Percentiles rank a stretch among this genome's conserved stretches.
phyloP scores from a whole-genome alignment of 2,329 filamentous ascomycete species.

The Penicillium oxalicum region DNA sequence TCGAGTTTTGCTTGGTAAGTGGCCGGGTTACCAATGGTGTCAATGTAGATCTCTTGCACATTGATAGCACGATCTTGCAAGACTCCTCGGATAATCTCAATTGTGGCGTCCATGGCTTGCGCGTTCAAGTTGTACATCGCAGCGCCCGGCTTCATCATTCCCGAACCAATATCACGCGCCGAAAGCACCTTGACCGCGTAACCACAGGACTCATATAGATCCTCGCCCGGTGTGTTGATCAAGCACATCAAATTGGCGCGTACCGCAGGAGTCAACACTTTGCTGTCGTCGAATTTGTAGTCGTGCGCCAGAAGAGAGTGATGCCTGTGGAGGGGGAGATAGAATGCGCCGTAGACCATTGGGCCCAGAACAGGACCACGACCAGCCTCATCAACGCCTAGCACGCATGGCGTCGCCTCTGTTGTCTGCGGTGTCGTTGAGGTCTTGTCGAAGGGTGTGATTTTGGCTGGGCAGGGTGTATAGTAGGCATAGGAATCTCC shows the following conservation, averaged over 20 bases:
- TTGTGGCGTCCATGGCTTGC: constrained; percentile 88
- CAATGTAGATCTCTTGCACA: constrained; percentile 84
- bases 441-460: constrained; percentile 43
- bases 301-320: constrained; percentile 68
- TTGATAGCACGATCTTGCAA: constrained; percentile 68
- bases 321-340: constrained; percentile 58
- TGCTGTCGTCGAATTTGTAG: constrained; percentile 92
- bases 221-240: constrained; percentile 61
- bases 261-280: constrained; percentile 75
- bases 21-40: constrained; percentile 80
- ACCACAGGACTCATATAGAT: constrained; percentile 61
- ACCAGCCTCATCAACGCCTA: constrained; percentile 91
- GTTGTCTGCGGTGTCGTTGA: constrained; percentile 26
- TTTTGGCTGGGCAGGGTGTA: constrained; percentile 59
- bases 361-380: constrained; percentile 83
- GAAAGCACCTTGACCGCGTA: constrained; percentile 80
- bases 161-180: constrained; percentile 72
- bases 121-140: constrained; percentile 83
- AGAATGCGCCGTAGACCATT: constrained; percentile 67
- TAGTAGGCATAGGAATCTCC: constrained; percentile 68
- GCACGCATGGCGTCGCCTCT: constrained; percentile 57
- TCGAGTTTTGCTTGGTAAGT: constrained; percentile 81
- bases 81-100: constrained; percentile 72
- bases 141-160: constrained; percentile 59
- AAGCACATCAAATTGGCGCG: constrained; percentile 65